Conservation (phyloP, 129 eudicot species). For the Helianthus tuberosus region DNA sequence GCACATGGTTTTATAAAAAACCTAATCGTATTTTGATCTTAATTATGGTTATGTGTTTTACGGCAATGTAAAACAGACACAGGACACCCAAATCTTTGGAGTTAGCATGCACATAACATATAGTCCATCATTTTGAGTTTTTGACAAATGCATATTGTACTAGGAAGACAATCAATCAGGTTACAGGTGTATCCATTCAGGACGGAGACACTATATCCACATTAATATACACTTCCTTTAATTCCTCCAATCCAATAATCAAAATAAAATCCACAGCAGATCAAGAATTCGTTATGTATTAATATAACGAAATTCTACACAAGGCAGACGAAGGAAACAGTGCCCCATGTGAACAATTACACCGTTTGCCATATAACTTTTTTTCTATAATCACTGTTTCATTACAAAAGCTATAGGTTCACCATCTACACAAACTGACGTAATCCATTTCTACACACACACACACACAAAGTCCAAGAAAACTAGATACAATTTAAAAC, state of each 20-base stretch:
- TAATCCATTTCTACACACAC: not conserved
- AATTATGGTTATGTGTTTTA: not conserved
- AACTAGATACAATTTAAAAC: not conserved
- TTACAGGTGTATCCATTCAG: not conserved
- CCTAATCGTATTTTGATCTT: conserved; percentile 3
- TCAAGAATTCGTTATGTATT: not conserved
- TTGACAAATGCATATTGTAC: not conserved
- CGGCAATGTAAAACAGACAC: not conserved
- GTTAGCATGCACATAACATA: conserved; percentile 1
- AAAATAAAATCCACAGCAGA: conserved; percentile 8
- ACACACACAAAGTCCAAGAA: not conserved
- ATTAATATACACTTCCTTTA: not conserved
- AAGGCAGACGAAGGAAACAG: not conserved
- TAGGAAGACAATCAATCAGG: not conserved
- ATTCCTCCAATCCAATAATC: not conserved
- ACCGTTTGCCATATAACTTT: not conserved
- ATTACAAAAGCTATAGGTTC: not conserved
- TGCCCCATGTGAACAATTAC: conserved; percentile 1
- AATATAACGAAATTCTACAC: not conserved
- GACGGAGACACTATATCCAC: not conserved
- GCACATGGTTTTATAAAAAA: not conserved
- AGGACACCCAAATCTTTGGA: not conserved
- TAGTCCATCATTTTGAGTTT: not conserved
- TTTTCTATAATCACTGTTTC: not conserved
- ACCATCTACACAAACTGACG: conserved; percentile 13